A percentile compares a stretch with the other conserved stretches of the same genome.
Evolutionary conservation across 371 early-diverging fungal genomes (phyloP).

Genomic region (Mucor ambiguus): DNA sequence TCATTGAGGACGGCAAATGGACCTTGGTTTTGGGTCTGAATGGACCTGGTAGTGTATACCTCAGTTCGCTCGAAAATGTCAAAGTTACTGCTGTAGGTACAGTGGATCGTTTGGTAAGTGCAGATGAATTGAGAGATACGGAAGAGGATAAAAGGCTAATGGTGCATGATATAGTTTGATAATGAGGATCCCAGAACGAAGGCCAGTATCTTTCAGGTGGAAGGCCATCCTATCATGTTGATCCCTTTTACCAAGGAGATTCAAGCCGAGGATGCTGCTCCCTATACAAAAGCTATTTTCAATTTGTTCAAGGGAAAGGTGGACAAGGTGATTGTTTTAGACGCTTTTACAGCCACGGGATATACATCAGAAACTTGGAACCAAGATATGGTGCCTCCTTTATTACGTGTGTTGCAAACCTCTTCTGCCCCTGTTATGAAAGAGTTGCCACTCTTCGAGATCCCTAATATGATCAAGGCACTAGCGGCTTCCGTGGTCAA

Average conservation of each 20-base stretch:
- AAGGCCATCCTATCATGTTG: constrained; percentile 2
- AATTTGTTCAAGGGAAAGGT: not conserved
- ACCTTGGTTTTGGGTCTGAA: constrained; percentile 38
- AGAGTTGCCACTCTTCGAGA: constrained; percentile 22
- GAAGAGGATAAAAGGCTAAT: too few species aligned
- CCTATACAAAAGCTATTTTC: constrained; percentile 18
- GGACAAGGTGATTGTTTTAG: constrained; percentile 40
- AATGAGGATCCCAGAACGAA: constrained; percentile 7
- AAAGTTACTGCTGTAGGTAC: constrained; percentile 7
- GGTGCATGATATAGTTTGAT: constrained; percentile 7
- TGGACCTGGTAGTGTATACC: constrained; percentile 42
- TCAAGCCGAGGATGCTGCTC: constrained; percentile 21
- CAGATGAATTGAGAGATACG: too few species aligned
- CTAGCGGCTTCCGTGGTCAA: constrained; percentile 41
- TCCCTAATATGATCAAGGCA: constrained; percentile 45
- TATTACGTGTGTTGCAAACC: constrained; percentile 38
- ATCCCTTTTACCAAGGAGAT: constrained; percentile 17
- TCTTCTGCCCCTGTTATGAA: constrained; percentile 23
- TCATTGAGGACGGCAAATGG: not conserved
- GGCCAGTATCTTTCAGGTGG: constrained; percentile 7
- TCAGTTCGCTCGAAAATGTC: constrained; percentile 24
- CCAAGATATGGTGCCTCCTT: constrained; percentile 35
- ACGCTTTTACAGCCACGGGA: constrained; percentile 35
- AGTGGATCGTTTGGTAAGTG: constrained; percentile 10
- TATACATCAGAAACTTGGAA: constrained; percentile 31